Evolutionary conservation across 345 rosid genomes (phyloP), one percentile per base, ranked within the genome.

Genomic region (Mallotus nudiflorus): DNA sequence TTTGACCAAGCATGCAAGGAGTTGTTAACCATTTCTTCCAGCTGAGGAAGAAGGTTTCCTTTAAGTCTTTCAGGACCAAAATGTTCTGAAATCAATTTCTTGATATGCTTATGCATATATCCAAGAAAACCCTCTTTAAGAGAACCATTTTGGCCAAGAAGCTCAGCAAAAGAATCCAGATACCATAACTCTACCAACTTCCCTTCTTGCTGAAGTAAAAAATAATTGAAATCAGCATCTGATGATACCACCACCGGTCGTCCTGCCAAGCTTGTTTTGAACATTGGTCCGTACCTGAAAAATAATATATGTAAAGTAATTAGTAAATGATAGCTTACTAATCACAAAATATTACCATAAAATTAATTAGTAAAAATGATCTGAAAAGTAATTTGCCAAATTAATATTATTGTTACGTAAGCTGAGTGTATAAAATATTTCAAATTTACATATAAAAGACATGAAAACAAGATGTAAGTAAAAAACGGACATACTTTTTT

Each of bases 121-220:
- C 60, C 62, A 25, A 55, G 18, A 18, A 63, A 44, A 44, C 51
- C 62, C 4, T 18, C 18, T 27, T 39, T 53, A 35, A 39, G 33
- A 4, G 71, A 52, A 25, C 71, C 62, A 18, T 53, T 53, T 53
- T 67, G 71, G 62, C 61, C 61, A 39, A 67, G 9, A 54, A 67
- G 71, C 33, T 67, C 50, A 22, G 71, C 25, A 53, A 52, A 67
- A 1, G 71, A 53, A 42, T 67, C 71, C 29, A 67, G 6, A 33
- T 59, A 65, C 78, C 78, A 78, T 27, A 66, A 48, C 14, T 70
- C 66, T 18, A 74, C 78, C 19, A 63, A 52, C 66, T 58, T 46
- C 12, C 66, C 75, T 69, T 78, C 82, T 53, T 70, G 73, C 28
- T 78, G 82, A 10, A 74, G 63, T 1, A 78, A 45, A 14, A 52